phyloP scores from a whole-genome alignment of 805 yeast genomes.

The Saccharomycopsis capsularis region DNA sequence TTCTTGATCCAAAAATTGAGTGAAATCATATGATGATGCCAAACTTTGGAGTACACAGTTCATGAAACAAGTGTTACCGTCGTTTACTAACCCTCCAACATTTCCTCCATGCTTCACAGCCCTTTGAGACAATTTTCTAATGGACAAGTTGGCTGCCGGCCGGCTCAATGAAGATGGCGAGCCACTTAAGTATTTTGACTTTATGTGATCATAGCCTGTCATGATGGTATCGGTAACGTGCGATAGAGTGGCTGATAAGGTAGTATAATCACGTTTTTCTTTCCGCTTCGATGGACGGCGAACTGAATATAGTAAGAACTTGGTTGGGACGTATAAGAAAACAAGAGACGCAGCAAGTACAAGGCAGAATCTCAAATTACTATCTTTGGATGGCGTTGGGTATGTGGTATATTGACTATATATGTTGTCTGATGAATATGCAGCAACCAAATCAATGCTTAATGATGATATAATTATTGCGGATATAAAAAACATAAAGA shows the following conservation, averaged over 20 bases:
- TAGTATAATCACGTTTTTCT: conserved; percentile 3
- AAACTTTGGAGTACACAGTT: conserved; percentile 80
- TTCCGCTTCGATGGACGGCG: background rate
- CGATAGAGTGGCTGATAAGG: background rate
- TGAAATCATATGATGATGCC: conserved; percentile 62
- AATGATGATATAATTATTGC: no score
- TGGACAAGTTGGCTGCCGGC: background rate
- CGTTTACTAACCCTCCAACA: conserved; percentile 81
- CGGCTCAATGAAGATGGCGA: no score
- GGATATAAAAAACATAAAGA: no score
- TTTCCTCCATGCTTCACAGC: conserved; percentile 61
- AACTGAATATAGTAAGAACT: background rate
- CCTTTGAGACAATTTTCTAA: conserved; percentile 18
- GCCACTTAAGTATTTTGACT: background rate
- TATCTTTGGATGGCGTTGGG: background rate
- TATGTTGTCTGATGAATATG: background rate
- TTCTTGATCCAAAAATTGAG: conserved; percentile 46
- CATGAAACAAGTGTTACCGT: conserved; percentile 94
- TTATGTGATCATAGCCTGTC: conserved; percentile 9
- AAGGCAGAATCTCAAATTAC: conserved; percentile 7
- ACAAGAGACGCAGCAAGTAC: conserved; percentile 14
- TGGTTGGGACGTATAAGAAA: conserved; percentile 14
- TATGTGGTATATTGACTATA: background rate
- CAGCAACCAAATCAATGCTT: no score
- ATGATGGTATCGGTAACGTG: background rate